Evolutionary conservation across 495 filamentous ascomycete genomes (phyloP), one percentile per base, ranked within the genome.

Genomic region (Hamigera avellanea): DNA sequence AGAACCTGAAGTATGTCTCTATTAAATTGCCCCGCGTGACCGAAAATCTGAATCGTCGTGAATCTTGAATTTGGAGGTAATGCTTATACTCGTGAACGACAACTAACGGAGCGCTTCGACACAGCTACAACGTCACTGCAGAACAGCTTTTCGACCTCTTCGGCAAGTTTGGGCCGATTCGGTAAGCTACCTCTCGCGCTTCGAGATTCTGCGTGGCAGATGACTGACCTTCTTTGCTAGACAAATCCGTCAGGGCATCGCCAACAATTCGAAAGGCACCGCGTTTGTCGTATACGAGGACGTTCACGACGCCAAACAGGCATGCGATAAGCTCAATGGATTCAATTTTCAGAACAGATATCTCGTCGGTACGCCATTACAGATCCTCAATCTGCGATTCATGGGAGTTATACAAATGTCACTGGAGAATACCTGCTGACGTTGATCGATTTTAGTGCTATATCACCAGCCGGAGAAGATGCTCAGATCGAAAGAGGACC

Each of bases 331-430:
- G 70, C 71, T 98, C 53, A 96, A 98, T 67, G 91, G 91, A 53
- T 98, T 93, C 76, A 98, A 98, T 67, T 98, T 98, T 62, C 93
- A 96, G 67, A 93, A 89, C 70, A 86, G 91, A 56, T 98, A 98
- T 66, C 86, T 98, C 50, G 93, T 98, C 54, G 88, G 88, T 94
- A 80, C 31, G 86, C 74, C 35, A 17, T n/a, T n/a, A n/a, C n/a
- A n/a, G n/a, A n/a, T n/a, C n/a, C n/a, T n/a, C n/a, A n/a, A n/a
- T n/a, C n/a, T n/a, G n/a, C n/a, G n/a, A n/a, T n/a, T n/a, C n/a
- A n/a, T n/a, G n/a, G n/a, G n/a, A n/a, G n/a, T n/a, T n/a, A n/a
- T n/a, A n/a, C n/a, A n/a, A n/a, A n/a, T n/a, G n/a, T n/a, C n/a
- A n/a, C n/a, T n/a, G n/a, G n/a, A n/a, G n/a, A n/a, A n/a, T n/a